phyloP scores from a whole-genome alignment of 1,139 yeast genomes.

The Nakaseomyces bracarensis region DNA sequence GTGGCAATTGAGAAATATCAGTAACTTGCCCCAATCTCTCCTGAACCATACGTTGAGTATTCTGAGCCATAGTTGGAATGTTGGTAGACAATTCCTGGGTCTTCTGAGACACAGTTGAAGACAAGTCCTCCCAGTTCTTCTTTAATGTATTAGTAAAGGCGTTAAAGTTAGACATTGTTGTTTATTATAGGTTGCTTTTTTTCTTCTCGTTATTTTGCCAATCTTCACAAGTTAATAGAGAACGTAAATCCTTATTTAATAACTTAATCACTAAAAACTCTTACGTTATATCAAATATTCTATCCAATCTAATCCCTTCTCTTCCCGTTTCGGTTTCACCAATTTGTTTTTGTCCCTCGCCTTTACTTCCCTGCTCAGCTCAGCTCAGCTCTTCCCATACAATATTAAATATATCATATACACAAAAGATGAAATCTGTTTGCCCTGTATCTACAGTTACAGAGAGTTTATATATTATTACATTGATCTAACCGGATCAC shows the following conservation, averaged over 20 bases:
- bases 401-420: no score
- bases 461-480: no score
- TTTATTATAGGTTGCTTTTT: no score
- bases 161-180: conserved; percentile 19
- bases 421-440: no score
- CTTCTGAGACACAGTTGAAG: conserved; percentile 27
- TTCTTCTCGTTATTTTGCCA: no score
- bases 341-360: no score
- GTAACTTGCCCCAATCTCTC: conserved; percentile 73
- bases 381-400: no score
- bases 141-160: conserved; percentile 19
- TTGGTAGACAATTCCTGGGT: conserved; percentile 31
- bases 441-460: no score
- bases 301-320: background rate
- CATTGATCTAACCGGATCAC: no score
- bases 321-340: background rate
- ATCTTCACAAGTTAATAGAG: no score
- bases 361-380: no score
- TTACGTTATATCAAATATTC: background rate
- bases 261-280: background rate
- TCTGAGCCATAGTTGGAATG: conserved; percentile 61
- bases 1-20: conserved; percentile 75
- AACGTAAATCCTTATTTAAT: no score
- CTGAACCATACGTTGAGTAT: conserved; percentile 72
- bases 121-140: conserved; percentile 28